These are phyloP conservation scores for Persicaria tinctoria DNA, from an alignment of 148 eudicot species.

Conservation along the genomic window DNA sequence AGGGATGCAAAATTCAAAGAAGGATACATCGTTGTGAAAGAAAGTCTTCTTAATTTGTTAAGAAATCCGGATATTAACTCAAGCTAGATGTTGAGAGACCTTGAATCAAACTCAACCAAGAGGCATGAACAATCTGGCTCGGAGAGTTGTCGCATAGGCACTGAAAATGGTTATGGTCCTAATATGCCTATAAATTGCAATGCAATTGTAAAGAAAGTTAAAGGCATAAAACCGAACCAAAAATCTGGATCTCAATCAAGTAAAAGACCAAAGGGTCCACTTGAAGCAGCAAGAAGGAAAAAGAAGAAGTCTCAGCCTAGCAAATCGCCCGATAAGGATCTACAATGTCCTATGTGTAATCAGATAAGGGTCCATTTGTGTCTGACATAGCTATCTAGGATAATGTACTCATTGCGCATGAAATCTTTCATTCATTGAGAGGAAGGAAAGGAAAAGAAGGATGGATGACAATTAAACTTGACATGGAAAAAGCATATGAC, in stretches of 20 bases:
- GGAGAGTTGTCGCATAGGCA: not conserved
- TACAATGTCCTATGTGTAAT: too few relatives aligned
- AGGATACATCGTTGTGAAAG: not conserved
- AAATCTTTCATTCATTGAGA: too few relatives aligned
- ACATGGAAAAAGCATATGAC: too few relatives aligned
- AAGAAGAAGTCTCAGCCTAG: not conserved
- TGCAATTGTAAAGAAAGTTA: not conserved
- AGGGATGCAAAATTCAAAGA: not conserved
- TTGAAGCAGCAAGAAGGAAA: not conserved
- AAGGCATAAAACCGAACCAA: not conserved
- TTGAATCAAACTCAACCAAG: not conserved
- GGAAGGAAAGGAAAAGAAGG: too few relatives aligned
- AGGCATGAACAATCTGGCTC: not conserved
- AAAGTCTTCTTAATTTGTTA: not conserved
- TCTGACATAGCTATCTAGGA: too few relatives aligned
- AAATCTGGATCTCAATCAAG: not conserved
- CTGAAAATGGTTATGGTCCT: not conserved
- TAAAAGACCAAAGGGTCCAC: not conserved
- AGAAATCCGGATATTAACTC: too few relatives aligned
- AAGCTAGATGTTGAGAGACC: not conserved
- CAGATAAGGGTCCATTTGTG: too few relatives aligned
- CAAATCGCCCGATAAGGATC: too few relatives aligned
- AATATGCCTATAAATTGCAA: not conserved
- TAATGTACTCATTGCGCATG: too few relatives aligned
- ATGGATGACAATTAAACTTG: too few relatives aligned